Base-by-base conservation (phyloP, 1,284 basidiomycete species). In the Malassezia sympodialis region DNA sequence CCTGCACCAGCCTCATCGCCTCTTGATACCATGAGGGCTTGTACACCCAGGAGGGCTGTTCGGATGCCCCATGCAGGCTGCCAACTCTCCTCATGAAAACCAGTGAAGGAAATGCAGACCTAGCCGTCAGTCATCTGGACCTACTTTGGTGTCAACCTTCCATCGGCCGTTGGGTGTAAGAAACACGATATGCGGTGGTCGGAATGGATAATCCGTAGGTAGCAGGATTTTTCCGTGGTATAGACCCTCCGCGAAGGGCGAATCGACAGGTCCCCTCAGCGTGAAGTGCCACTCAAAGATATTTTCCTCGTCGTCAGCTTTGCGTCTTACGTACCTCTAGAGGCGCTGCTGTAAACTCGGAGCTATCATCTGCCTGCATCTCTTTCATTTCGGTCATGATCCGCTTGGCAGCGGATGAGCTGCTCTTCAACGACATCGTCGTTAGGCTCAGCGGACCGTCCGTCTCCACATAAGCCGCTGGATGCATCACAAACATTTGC, bases 51-150 rank as follows among this genome's bases (percentile, higher is more conserved):
- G 21, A 78, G 59, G 83, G 88, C 88, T 56, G 91, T 96, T 56
- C 91, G 82, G 24, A 96, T 87, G 53, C 91, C 91, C 91, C 91
- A 96, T 12, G 91, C 90, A 28, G 91, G 91, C 76, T 94, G 90
- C 91, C 91, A 96, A 40, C 86, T 78, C 66, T 90, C 90, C 88
- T 67, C 57, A 30, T 60, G 60, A 30, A 53, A 64, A 1, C 62
- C 64, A n/a, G 65, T 68, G 27, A 73, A 69, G 4, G 61, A 71
- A 39, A 63, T 61, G 66, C 81, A 64, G 69, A 88, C 90, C 84
- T 58, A 41, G 19, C 8, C 19, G 27, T 46, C 8, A 46, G 26
- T 41, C n/a, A 15, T 34, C 15, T n/a, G 3, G 19, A n/a, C 40
- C 2, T 41, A 50, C 53, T 59, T 94, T 94, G 60, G 89, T 90